A percentile compares a stretch with the other conserved stretches of the same genome.
Evolutionary conservation across 2,329 filamentous ascomycete genomes (phyloP).

Genomic region (Alternaria sp.): DNA sequence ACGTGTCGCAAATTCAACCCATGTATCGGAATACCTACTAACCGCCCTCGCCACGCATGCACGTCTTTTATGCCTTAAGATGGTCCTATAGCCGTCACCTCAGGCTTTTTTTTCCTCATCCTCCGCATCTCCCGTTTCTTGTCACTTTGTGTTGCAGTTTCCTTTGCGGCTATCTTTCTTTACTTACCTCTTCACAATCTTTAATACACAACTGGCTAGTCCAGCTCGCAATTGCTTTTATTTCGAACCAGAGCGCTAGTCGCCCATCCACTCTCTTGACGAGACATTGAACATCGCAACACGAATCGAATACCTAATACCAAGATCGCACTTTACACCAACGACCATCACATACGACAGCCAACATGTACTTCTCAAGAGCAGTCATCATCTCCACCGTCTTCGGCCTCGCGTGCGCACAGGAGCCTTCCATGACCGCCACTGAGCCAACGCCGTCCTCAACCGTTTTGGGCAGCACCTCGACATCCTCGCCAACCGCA

Average conservation of each 20-base stretch:
- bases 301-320: conserved; percentile 38
- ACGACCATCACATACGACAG: conserved; percentile 19
- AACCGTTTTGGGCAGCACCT: not conserved
- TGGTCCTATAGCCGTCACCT: conserved; percentile 41
- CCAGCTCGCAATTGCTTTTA: conserved; percentile 35
- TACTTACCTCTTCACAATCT: conserved; percentile 37
- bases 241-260: conserved; percentile 47
- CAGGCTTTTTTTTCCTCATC: conserved; percentile 44
- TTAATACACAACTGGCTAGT: conserved; percentile 50
- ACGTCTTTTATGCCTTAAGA: conserved; percentile 52
- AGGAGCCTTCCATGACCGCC: conserved; percentile 19
- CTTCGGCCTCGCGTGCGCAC: conserved; percentile 41
- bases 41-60: conserved; percentile 39
- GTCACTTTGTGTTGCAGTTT: conserved; percentile 37
- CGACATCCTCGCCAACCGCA: not conserved
- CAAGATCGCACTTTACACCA: conserved; percentile 8
- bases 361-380: conserved; percentile 49
- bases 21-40: conserved; percentile 46
- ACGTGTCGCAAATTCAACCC: conserved; percentile 46
- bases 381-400: conserved; percentile 44
- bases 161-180: conserved; percentile 47
- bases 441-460: conserved; percentile 7
- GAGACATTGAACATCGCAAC: conserved; percentile 26
- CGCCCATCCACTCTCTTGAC: conserved; percentile 44
- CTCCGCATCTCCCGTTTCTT: conserved; percentile 41